These are phyloP conservation scores for Epichloe coenophiala DNA, from an alignment of 2,329 filamentous ascomycete genomes.

Conservation along the genomic window DNA sequence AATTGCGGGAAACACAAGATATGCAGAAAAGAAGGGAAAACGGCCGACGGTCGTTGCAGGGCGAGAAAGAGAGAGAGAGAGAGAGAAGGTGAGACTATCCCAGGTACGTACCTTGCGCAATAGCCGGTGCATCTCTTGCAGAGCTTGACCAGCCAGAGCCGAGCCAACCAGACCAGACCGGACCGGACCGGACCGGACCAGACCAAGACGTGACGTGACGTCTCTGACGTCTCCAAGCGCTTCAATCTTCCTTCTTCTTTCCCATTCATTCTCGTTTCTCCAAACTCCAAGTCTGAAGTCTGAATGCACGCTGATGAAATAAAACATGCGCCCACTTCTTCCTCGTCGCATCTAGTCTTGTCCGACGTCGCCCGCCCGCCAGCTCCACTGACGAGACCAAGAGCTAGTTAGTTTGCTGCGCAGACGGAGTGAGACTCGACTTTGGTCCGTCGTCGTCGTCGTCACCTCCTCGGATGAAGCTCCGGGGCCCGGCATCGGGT, in stretches of 20 bases:
- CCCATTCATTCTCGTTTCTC: neutral
- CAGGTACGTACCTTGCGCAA: conserved; percentile 61
- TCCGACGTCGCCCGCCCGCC: neutral
- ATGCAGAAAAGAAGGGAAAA: neutral
- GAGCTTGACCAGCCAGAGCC: conserved; percentile 50
- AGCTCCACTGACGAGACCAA: neutral
- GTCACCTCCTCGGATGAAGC: neutral
- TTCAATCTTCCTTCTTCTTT: neutral
- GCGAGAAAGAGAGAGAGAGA: neutral
- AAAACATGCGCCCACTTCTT: neutral
- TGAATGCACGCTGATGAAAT: neutral
- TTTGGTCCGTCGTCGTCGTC: neutral
- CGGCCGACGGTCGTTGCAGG: no score
- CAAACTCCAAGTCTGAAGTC: no score
- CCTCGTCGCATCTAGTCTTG: neutral
- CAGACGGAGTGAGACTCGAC: neutral
- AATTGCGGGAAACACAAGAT: neutral
- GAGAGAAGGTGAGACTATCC: neutral
- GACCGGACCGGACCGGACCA: no score
- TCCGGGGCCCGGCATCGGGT: neutral
- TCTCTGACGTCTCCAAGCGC: no score
- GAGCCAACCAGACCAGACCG: neutral
- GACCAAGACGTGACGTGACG: no score
- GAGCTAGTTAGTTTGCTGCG: neutral
- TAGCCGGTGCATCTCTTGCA: conserved; percentile 89